A percentile compares a stretch with the other conserved stretches of the same genome.
Evolutionary conservation across 345 rosid genomes (phyloP).

Genomic region (Clarkia xantiana): DNA sequence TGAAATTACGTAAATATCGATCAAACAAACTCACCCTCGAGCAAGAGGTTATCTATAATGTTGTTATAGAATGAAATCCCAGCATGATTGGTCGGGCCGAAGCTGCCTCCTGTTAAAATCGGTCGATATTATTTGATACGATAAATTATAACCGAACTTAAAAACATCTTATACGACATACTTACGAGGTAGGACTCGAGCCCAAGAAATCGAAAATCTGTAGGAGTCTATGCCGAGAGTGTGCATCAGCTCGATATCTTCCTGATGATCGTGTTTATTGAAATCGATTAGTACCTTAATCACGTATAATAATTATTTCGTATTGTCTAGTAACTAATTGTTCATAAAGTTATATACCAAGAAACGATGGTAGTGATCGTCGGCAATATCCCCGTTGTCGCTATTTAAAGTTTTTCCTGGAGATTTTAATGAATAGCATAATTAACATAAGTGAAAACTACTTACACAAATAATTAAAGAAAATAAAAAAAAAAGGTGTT

Average conservation of each 20-base stretch:
- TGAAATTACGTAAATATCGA: no score
- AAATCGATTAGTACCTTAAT: neutral
- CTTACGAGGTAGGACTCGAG: conserved; percentile 69
- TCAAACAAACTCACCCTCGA: conserved; percentile 18
- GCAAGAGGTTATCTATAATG: conserved; percentile 40
- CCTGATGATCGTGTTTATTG: conserved; percentile 18
- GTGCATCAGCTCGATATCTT: conserved; percentile 47
- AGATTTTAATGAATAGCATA: neutral
- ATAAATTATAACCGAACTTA: neutral
- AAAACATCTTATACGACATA: neutral
- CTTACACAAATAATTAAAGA: neutral
- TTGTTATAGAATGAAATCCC: conserved; percentile 53
- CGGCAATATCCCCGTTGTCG: conserved; percentile 54
- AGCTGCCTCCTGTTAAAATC: conserved; percentile 45
- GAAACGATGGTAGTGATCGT: conserved; percentile 59
- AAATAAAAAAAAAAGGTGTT: neutral
- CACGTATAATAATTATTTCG: neutral
- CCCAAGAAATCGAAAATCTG: conserved; percentile 74
- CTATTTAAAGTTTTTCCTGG: conserved; percentile 16
- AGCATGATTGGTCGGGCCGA: conserved; percentile 35
- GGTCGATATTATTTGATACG: neutral
- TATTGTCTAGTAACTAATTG: no score
- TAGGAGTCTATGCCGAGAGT: conserved; percentile 50
- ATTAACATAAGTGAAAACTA: neutral
- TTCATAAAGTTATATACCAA: conserved; percentile 16